Conservation (phyloP, 805 yeast species). For the Candida taoyuanica region DNA sequence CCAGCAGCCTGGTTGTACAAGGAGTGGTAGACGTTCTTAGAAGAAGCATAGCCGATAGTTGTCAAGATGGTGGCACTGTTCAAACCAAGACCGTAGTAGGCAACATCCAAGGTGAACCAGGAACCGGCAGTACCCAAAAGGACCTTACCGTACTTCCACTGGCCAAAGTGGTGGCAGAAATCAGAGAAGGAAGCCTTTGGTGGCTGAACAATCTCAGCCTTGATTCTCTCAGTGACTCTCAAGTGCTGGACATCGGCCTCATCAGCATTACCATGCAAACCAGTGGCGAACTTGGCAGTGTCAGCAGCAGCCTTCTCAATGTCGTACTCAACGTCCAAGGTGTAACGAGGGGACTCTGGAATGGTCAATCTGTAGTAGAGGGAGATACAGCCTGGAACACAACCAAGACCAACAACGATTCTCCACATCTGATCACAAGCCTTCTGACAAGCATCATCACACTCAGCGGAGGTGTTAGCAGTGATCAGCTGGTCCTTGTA, state of each 20-base stretch:
- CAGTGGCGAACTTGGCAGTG: slow-evolving; percentile 45
- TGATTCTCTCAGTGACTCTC: slow-evolving; percentile 44
- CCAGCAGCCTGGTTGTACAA: slow-evolving; percentile 83
- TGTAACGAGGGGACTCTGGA: slow-evolving; percentile 92
- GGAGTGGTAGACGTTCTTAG: slow-evolving; percentile 61
- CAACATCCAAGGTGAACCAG: slow-evolving; percentile 89
- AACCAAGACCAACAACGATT: slow-evolving; percentile 82
- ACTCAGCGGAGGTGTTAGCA: slow-evolving; percentile 52
- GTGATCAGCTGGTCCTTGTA: slow-evolving; percentile 57
- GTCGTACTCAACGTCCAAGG: slow-evolving; percentile 67
- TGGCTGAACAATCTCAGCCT: slow-evolving; percentile 50
- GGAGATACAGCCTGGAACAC: slow-evolving; percentile 82
- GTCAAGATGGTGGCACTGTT: slow-evolving; percentile 75
- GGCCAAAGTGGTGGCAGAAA: slow-evolving; percentile 65
- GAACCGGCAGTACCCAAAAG: slow-evolving; percentile 86
- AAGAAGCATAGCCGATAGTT: slow-evolving; percentile 80
- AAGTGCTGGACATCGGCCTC: slow-evolving; percentile 40
- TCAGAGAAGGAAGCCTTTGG: slow-evolving; percentile 81
- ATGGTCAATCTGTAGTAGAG: slow-evolving; percentile 89
- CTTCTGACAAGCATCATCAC: slow-evolving; percentile 61
- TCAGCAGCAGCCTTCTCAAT: slow-evolving; percentile 55
- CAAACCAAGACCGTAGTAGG: slow-evolving; percentile 83
- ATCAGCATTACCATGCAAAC: slow-evolving; percentile 47
- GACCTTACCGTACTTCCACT: slow-evolving; percentile 83
- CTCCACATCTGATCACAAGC: slow-evolving; percentile 97